Evolutionary conservation across 352 stramenopile species (phyloP).

Genomic region (Pythium rishiriense): DNA sequence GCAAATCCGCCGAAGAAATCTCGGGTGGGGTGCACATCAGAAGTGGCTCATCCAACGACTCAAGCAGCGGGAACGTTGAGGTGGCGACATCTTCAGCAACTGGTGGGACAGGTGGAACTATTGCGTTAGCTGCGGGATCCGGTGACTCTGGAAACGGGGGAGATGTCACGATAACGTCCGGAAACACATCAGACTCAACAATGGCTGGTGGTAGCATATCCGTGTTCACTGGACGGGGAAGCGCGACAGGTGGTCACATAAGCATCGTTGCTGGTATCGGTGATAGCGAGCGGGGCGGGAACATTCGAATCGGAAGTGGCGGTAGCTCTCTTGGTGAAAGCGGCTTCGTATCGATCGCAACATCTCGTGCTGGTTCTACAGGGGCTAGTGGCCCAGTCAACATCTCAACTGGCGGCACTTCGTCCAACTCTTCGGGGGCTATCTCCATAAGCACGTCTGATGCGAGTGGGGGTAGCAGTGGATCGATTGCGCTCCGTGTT

Average conservation of each 20-base stretch:
- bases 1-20: constrained; percentile 1
- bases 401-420: constrained; percentile 12
- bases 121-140: constrained; percentile 18
- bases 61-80: constrained; percentile 14
- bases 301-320: constrained; percentile 16
- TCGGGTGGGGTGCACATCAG: constrained; percentile 22
- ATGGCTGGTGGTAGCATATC: constrained; percentile 8
- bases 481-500: constrained; percentile 8
- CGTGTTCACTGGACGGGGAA: constrained; percentile 5
- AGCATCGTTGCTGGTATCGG: constrained; percentile 2
- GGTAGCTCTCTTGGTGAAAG: constrained; percentile 12
- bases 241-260: constrained; percentile 8
- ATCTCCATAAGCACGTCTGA: constrained; percentile 10
- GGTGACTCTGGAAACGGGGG: constrained; percentile 24
- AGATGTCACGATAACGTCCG: constrained; percentile 7
- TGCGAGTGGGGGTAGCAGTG: constrained; percentile 14
- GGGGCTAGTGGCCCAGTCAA: constrained; percentile 10
- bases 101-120: constrained; percentile 19
- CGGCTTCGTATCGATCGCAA: constrained; percentile 7
- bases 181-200: constrained; percentile 8
- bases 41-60: constrained; percentile 6
- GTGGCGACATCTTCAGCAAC: constrained; percentile 16
- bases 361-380: not conserved
- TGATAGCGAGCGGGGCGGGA: not conserved
- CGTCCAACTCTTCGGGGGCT: constrained; percentile 1